Evolutionary conservation across 805 yeast species (phyloP).

Genomic region (Suhomyces kilbournensis): DNA sequence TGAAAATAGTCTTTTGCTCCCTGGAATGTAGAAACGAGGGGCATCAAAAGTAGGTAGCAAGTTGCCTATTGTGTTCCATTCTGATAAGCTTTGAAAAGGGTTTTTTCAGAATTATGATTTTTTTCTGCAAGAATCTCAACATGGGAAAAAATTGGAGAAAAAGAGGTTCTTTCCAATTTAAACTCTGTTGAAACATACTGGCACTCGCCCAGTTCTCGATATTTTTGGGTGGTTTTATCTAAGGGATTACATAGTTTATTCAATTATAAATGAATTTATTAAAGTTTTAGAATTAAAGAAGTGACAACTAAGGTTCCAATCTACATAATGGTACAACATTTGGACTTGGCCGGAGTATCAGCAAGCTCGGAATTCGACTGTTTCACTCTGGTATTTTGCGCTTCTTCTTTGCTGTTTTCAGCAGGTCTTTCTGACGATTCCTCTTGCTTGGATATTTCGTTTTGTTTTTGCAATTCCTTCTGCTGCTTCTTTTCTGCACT

Average conservation of each 20-base stretch:
- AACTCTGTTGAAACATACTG: no score
- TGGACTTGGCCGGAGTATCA: constrained; percentile 14
- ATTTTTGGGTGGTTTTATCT: no score
- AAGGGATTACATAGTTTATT: background rate
- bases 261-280: background rate
- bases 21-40: no score
- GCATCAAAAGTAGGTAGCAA: background rate
- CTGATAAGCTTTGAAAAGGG: background rate
- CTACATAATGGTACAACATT: constrained; percentile 32
- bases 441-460: constrained; percentile 9
- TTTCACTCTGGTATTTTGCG: constrained; percentile 15
- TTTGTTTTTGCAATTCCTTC: constrained; percentile 40
- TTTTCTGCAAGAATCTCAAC: background rate
- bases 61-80: background rate
- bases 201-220: no score
- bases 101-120: background rate
- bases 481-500: constrained; percentile 45
- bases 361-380: constrained; percentile 17
- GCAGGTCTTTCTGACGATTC: constrained; percentile 3
- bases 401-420: constrained; percentile 8
- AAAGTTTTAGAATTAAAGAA: constrained; percentile 1
- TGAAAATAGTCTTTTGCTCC: no score
- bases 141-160: no score
- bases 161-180: background rate
- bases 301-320: background rate